phyloP scores from a whole-genome alignment of 2,329 filamentous ascomycete genomes.

The Penicillium griseofulvum region DNA sequence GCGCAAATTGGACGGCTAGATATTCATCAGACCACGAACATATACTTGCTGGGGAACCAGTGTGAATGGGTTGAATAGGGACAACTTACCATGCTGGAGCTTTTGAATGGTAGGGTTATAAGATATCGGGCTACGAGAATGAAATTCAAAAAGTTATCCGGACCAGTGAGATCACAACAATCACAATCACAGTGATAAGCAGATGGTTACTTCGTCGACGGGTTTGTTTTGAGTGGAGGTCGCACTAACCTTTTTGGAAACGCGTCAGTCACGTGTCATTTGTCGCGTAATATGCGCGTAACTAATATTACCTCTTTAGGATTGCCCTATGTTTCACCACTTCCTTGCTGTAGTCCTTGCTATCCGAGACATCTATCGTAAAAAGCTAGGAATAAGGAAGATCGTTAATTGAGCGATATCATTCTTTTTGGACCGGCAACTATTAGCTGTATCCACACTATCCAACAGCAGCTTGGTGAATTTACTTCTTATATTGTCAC shows the following conservation, averaged over 20 bases:
- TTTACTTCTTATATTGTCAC: no score
- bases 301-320: constrained; percentile 20
- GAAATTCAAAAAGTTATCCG: background rate
- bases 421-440: no score
- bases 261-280: constrained; percentile 14
- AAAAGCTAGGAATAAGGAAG: no score
- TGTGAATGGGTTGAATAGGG: background rate
- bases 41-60: constrained; percentile 6
- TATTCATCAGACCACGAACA: background rate
- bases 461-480: no score
- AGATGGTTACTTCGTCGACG: constrained; percentile 25
- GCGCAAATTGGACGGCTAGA: constrained; percentile 46
- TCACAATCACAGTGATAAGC: constrained; percentile 10
- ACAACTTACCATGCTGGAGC: constrained; percentile 20
- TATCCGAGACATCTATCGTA: background rate
- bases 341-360: background rate
- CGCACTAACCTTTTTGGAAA: constrained; percentile 16
- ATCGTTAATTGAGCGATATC: no score
- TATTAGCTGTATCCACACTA: no score
- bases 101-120: background rate
- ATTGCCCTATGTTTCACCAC: background rate
- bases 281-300: constrained; percentile 13
- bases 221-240: constrained; percentile 16
- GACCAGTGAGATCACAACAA: background rate
- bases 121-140: no score